Conservation (phyloP, 148 eudicot species). For the Mesembryanthemum crystallinum region DNA sequence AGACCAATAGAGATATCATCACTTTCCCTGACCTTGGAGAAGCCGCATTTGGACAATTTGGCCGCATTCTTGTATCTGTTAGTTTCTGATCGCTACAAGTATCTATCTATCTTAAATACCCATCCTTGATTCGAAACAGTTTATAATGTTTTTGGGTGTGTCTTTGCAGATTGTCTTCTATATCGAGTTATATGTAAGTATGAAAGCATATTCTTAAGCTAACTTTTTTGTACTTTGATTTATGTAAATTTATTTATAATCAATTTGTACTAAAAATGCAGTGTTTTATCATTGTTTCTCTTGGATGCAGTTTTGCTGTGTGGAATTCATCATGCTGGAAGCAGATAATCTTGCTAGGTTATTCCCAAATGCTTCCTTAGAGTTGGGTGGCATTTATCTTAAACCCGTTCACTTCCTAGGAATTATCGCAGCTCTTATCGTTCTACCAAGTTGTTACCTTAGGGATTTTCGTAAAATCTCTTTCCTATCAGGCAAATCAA, state of each 20-base stretch:
- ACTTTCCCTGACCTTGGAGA: slow-evolving; percentile 84
- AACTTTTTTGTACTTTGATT: neutral
- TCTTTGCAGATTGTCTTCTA: slow-evolving; percentile 74
- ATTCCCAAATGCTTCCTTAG: slow-evolving; percentile 61
- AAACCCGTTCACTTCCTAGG: slow-evolving; percentile 62
- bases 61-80: slow-evolving; percentile 70
- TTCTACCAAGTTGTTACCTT: slow-evolving; percentile 71
- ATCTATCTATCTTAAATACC: neutral
- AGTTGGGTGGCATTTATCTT: slow-evolving; percentile 44
- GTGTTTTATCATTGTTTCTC: neutral
- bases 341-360: slow-evolving; percentile 72
- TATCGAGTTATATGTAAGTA: slow-evolving; percentile 78
- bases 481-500: slow-evolving; percentile 60
- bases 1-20: slow-evolving; percentile 46
- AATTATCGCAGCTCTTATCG: slow-evolving; percentile 53
- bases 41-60: slow-evolving; percentile 83
- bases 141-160: neutral
- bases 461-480: slow-evolving; percentile 69
- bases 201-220: neutral
- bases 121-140: neutral
- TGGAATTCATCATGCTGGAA: slow-evolving; percentile 85
- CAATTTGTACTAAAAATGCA: neutral
- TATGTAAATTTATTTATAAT: neutral
- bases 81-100: slow-evolving; percentile 23
- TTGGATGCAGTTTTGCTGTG: slow-evolving; percentile 67